Conservation (phyloP, 768 basidiomycete genomes). For the Leccinum boreale region DNA sequence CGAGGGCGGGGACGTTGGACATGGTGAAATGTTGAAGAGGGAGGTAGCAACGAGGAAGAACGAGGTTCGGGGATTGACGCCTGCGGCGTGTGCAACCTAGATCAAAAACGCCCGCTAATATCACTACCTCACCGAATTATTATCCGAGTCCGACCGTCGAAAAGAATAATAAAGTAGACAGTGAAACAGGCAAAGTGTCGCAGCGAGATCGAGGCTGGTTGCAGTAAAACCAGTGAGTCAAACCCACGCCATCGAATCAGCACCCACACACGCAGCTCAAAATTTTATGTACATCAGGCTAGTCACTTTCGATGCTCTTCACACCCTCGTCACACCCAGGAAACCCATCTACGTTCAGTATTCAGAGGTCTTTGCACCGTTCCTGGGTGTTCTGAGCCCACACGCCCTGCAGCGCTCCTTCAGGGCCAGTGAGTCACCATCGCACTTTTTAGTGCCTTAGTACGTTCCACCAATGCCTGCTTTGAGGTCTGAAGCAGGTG, state of each 20-base stretch:
- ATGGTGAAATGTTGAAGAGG: constrained; percentile 24
- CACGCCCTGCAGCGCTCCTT: constrained; percentile 54
- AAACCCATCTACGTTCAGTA: constrained; percentile 62
- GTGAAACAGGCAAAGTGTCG: constrained; percentile 13
- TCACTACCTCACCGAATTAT: constrained; percentile 13
- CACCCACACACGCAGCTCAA: neutral
- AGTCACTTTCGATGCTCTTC: constrained; percentile 76
- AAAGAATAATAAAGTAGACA: neutral
- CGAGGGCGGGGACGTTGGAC: constrained; percentile 24
- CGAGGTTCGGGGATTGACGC: constrained; percentile 24
- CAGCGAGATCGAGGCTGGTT: neutral
- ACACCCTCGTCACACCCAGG: constrained; percentile 72
- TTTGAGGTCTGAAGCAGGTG: constrained; percentile 44
- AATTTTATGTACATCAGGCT: constrained; percentile 38
- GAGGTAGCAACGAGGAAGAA: constrained; percentile 11
- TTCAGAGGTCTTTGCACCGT: constrained; percentile 61
- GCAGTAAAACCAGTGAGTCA: neutral
- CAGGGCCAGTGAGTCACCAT: constrained; percentile 42
- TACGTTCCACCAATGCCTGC: constrained; percentile 5
- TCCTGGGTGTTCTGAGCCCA: constrained; percentile 59
- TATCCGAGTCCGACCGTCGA: constrained; percentile 17
- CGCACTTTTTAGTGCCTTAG: neutral
- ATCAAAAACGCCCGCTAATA: neutral
- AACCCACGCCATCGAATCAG: neutral
- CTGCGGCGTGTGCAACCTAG: constrained; percentile 27